phyloP scores from a whole-genome alignment of 2,329 filamentous ascomycete genomes.

The Cercospora sojina region DNA sequence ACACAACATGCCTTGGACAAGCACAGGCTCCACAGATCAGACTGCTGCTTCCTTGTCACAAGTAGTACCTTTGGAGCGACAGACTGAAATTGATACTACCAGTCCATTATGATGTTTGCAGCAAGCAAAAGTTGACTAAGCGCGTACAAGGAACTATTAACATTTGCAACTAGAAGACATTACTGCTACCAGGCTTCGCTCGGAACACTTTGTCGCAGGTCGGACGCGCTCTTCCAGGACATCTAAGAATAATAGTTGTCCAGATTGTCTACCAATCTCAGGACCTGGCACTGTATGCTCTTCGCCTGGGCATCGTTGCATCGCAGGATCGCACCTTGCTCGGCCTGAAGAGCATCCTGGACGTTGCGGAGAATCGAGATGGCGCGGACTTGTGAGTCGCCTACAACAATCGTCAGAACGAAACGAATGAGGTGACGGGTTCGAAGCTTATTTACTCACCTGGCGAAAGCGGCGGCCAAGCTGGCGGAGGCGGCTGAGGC shows the following conservation, averaged over 20 bases:
- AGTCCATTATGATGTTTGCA: not conserved
- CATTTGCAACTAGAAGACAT: not conserved
- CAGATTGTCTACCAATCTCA: conserved; percentile 14
- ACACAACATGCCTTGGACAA: not conserved
- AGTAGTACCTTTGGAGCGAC: not conserved
- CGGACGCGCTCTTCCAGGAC: not conserved
- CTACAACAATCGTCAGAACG: not conserved
- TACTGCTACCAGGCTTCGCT: not conserved
- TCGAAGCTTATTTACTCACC: not conserved
- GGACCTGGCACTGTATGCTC: conserved; percentile 17
- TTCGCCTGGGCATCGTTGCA: conserved; percentile 14
- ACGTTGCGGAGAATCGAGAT: conserved; percentile 18
- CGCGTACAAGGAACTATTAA: not conserved
- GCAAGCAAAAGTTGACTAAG: not conserved
- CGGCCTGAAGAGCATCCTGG: conserved; percentile 13
- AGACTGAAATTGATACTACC: not conserved
- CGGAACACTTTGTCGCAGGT: not conserved
- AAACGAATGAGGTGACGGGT: not conserved
- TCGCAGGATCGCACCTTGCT: conserved; percentile 13
- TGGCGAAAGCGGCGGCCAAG: conserved; percentile 18
- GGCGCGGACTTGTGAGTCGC: conserved; percentile 16
- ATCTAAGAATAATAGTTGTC: conserved; percentile 12
- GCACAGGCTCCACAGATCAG: not conserved
- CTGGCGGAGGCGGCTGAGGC: conserved; percentile 1
- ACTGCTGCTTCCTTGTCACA: not conserved